These are phyloP conservation scores for Psilocybe mexicana DNA, from an alignment of 1,284 basidiomycete species.

Conservation along the genomic window DNA sequence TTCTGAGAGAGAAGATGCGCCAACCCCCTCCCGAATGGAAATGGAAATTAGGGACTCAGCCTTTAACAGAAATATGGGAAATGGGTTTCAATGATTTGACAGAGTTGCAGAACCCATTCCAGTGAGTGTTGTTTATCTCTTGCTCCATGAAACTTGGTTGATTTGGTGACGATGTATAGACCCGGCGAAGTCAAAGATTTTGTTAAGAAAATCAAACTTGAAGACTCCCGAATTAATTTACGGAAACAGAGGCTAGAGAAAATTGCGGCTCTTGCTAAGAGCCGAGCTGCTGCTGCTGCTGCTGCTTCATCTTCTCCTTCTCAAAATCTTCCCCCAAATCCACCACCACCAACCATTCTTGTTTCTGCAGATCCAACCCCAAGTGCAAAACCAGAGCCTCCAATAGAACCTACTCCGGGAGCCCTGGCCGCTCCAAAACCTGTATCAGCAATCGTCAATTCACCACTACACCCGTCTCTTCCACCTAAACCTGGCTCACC, in stretches of 20 bases:
- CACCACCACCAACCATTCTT: slow-evolving; percentile 13
- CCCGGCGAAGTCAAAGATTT: slow-evolving; percentile 73
- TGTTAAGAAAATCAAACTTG: slow-evolving; percentile 65
- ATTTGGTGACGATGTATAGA: slow-evolving; percentile 34
- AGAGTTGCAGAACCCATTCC: slow-evolving; percentile 66
- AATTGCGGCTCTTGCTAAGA: slow-evolving; percentile 41
- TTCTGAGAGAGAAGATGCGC: slow-evolving; percentile 50
- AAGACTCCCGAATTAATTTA: slow-evolving; percentile 63
- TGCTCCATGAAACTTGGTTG: slow-evolving; percentile 1
- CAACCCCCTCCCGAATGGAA: slow-evolving; percentile 59
- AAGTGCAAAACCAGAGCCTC: slow-evolving; percentile 14
- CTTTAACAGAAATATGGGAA: slow-evolving; percentile 78
- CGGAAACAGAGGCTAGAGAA: slow-evolving; percentile 55
- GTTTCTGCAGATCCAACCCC: slow-evolving; percentile 15
- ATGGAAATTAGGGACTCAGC: slow-evolving; percentile 60
- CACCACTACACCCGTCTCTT: slow-evolving; percentile 65
- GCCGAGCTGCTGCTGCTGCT: slow-evolving; percentile 39
- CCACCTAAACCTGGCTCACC: slow-evolving; percentile 49
- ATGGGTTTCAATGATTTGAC: slow-evolving; percentile 68
- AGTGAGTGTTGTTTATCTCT: slow-evolving; percentile 32
- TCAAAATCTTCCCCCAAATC: slow-evolving; percentile 7
- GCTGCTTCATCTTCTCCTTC: slow-evolving; percentile 4
- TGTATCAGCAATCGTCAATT: slow-evolving; percentile 28
- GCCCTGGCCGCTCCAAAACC: slow-evolving; percentile 29
- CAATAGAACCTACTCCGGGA: slow-evolving; percentile 25